Conservation (phyloP, 2,329 filamentous ascomycete species). For the Clarireedia hainanense region DNA sequence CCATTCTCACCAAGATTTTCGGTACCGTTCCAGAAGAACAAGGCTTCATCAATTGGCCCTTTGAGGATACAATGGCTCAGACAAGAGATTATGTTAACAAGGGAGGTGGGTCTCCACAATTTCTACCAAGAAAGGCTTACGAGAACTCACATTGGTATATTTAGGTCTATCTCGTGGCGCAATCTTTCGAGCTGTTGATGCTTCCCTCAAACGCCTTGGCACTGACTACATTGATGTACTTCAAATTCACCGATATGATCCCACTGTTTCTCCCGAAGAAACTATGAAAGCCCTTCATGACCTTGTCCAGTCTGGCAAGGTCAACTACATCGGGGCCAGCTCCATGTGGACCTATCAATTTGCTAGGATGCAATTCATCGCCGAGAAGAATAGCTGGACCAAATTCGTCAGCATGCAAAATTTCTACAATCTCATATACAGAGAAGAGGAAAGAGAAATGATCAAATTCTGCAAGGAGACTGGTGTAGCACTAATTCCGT, state of each 20-base stretch:
- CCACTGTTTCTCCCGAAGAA: constrained; percentile 41
- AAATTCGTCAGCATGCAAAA: constrained; percentile 50
- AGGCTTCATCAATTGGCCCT: constrained; percentile 19
- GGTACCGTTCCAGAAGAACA: constrained; percentile 40
- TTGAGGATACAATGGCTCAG: constrained; percentile 32
- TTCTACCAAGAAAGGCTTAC: neutral
- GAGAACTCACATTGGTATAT: neutral
- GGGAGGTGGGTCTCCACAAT: constrained; percentile 18
- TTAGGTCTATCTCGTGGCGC: constrained; percentile 51
- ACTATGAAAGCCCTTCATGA: constrained; percentile 53
- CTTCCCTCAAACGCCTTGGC: constrained; percentile 44
- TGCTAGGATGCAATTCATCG: constrained; percentile 39
- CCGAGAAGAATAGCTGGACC: constrained; percentile 43
- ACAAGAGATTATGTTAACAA: constrained; percentile 41
- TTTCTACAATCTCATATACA: constrained; percentile 43
- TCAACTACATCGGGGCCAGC: constrained; percentile 43
- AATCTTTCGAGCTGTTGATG: constrained; percentile 56
- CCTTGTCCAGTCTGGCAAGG: constrained; percentile 47
- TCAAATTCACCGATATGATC: constrained; percentile 51
- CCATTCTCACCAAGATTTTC: constrained; percentile 48
- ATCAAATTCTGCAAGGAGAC: constrained; percentile 34
- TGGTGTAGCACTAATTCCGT: constrained; percentile 33
- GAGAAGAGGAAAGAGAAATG: constrained; percentile 45
- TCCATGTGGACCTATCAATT: constrained; percentile 41
- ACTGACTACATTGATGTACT: constrained; percentile 50